Conservation (phyloP, 192 early-diverging fungal species). For the Coemansia erecta region DNA sequence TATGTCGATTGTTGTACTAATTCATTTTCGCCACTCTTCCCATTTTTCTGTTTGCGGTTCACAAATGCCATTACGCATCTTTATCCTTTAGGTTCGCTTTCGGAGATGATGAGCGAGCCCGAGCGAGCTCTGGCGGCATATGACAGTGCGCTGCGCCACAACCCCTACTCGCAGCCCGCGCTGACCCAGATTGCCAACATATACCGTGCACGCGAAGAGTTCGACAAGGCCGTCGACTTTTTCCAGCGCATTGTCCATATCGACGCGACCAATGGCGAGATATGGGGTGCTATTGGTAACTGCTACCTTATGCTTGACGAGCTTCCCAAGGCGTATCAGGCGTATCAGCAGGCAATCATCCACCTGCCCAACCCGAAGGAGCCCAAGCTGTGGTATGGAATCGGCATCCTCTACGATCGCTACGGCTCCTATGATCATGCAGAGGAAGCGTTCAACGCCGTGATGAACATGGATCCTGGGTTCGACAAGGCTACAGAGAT, state of each 20-base stretch:
- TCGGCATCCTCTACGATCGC: conserved; percentile 95
- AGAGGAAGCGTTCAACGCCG: conserved; percentile 92
- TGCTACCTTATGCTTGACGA: conserved; percentile 97
- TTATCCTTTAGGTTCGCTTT: conserved; percentile 57
- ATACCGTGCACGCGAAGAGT: conserved; percentile 80
- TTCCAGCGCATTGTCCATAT: conserved; percentile 85
- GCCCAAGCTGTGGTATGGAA: conserved; percentile 98
- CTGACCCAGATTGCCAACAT: conserved; percentile 80
- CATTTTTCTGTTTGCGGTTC: not conserved
- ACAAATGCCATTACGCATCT: not conserved
- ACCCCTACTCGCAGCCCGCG: conserved; percentile 84
- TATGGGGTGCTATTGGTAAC: conserved; percentile 93
- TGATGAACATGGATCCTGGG: conserved; percentile 91
- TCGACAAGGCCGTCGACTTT: conserved; percentile 82
- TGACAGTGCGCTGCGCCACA: conserved; percentile 87
- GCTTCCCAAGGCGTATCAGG: conserved; percentile 88
- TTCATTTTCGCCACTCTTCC: not conserved
- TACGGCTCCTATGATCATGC: conserved; percentile 97
- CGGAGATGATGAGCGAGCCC: conserved; percentile 70
- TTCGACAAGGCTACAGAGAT: conserved; percentile 99
- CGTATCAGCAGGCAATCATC: conserved; percentile 95
- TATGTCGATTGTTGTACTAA: not conserved
- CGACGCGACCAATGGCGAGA: conserved; percentile 84
- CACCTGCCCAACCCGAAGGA: conserved; percentile 92
- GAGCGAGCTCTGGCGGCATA: conserved; percentile 86